A percentile compares a stretch with the other conserved stretches of the same genome.
phyloP scores from a whole-genome alignment of 2,329 filamentous ascomycete genomes.

The Exserohilum rostratum region DNA sequence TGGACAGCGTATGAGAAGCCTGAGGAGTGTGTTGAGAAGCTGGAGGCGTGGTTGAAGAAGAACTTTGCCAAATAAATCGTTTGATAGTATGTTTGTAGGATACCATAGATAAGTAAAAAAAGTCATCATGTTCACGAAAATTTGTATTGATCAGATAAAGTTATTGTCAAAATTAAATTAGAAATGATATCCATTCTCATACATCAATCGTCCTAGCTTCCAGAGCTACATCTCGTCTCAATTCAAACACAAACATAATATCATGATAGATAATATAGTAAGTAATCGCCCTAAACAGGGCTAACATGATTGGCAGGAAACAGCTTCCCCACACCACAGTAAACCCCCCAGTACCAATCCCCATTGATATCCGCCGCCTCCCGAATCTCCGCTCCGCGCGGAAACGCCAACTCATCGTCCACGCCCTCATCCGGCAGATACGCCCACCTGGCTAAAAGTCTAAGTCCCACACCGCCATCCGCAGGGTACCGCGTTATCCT shows the following conservation, averaged over 20 bases:
- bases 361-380: constrained; percentile 88
- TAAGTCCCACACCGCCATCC: constrained; percentile 73
- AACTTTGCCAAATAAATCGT: constrained; percentile 5
- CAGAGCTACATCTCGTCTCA: no score
- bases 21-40: constrained; percentile 30
- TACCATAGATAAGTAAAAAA: background rate
- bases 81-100: no score
- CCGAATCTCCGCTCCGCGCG: constrained; percentile 78
- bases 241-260: no score
- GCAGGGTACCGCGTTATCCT: constrained; percentile 65
- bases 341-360: constrained; percentile 88
- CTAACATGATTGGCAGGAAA: constrained; percentile 77
- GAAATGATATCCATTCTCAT: no score
- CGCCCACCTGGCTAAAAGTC: constrained; percentile 71
- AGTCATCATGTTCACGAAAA: background rate
- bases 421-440: constrained; percentile 73
- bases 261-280: no score
- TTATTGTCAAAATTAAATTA: no score
- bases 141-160: background rate
- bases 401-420: constrained; percentile 81
- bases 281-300: constrained; percentile 7
- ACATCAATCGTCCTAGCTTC: no score
- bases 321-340: constrained; percentile 78
- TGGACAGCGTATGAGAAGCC: constrained; percentile 48
- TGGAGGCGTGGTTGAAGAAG: constrained; percentile 29